Base-by-base conservation (phyloP, 2,329 filamentous ascomycete genomes). In the Corynespora cassiicola region DNA sequence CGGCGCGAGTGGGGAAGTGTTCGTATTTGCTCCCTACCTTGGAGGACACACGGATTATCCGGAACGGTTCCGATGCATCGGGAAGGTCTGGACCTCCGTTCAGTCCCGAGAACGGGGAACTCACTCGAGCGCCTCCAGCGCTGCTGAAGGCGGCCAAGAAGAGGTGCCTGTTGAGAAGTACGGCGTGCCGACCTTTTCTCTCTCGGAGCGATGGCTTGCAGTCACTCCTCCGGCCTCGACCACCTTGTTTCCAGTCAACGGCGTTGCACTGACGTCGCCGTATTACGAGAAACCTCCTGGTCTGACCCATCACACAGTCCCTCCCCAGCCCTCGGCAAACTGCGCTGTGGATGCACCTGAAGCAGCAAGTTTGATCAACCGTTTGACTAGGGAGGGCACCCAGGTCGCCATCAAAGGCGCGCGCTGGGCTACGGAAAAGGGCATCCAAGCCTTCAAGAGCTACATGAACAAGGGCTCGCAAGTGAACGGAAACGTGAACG, bases 71-170 rank as follows among this genome's bases (percentile, higher is more conserved):
- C 73, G 75, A 42, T 96, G 90, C 56, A 76, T 94, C 38, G 91
- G 86, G 14, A 99, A 99, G 70, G 73, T 95, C 12, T 99, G 94
- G 94, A 96, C 94, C 1, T 85, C 84, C 28, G 75, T 96, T 18
- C 88, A 94, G 60, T 79, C 56, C 18, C 62, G 66, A 20, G 61
- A 70, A 36, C 57, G 62, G n/a, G 51, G 42, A 2, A 39, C 51
- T 8, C 61, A 59, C n/a, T 65, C 64, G 1, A 63, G 58, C 33
- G 51, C 62, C 1, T 67, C 68, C 2, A 70, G 62, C 36, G 61
- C 61, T 27, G 61, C 55, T 9, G 63, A 69, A n/a, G 54, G 58
- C 16, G 65, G 56, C 33, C 59, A 62, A 15, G 65, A 71, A 7
- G 62, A 65, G 2, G 45, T 48, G 6, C 47, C 50, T 31, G 44